These are phyloP conservation scores for Russula emetica DNA, from an alignment of 768 basidiomycete species.

Conservation along the genomic window DNA sequence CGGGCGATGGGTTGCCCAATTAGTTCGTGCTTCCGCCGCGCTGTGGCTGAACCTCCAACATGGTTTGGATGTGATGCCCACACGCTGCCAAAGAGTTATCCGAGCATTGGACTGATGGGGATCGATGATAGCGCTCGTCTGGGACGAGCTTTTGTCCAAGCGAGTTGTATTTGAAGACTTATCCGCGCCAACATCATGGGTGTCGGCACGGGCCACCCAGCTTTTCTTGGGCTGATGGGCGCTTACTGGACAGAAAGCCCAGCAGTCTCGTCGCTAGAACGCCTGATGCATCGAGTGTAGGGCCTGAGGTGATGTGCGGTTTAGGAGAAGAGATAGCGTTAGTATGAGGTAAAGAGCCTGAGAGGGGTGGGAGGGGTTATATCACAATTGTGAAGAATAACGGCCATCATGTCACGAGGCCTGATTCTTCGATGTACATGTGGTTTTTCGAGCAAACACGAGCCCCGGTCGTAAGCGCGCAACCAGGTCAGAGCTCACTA, in stretches of 20 bases:
- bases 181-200: too few species aligned
- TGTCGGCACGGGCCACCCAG: too few species aligned
- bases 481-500: not conserved
- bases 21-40: too few species aligned
- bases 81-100: too few species aligned
- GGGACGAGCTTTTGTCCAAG: too few species aligned
- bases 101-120: too few species aligned
- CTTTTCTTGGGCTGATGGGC: not conserved
- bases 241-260: not conserved
- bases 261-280: conserved; percentile 10
- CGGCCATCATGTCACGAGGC: not conserved
- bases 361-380: not conserved
- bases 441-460: not conserved
- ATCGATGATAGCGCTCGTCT: too few species aligned
- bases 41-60: too few species aligned
- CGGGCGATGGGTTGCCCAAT: too few species aligned
- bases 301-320: not conserved
- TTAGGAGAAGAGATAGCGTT: not conserved
- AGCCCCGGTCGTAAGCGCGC: not conserved
- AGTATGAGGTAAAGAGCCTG: not conserved
- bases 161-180: too few species aligned
- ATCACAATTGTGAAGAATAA: not conserved
- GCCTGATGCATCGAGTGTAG: conserved; percentile 11
- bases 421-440: not conserved
- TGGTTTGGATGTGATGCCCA: too few species aligned